Evolutionary conservation across 805 yeast genomes (phyloP).

Genomic region (Cyberlindnera petersonii): DNA sequence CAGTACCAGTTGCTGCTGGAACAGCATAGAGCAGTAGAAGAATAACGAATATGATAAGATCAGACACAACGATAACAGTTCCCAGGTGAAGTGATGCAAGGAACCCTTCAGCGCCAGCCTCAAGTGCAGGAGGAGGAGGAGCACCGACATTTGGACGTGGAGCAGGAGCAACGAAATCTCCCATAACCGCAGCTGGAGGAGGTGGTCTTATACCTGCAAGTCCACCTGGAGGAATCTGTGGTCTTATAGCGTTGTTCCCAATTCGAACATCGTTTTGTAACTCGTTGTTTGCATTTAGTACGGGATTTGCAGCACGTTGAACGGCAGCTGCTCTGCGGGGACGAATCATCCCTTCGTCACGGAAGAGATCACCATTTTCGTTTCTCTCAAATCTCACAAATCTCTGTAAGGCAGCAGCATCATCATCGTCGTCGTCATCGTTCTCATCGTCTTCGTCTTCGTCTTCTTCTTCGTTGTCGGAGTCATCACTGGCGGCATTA

Average conservation of each 20-base stretch:
- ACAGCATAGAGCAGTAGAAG: slow-evolving; percentile 41
- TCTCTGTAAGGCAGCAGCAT: slow-evolving; percentile 16
- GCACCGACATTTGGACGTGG: background rate
- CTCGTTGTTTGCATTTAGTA: no score
- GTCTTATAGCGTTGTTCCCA: no score
- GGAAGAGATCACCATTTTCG: slow-evolving; percentile 9
- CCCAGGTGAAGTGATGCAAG: slow-evolving; percentile 15
- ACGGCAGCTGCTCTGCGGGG: background rate
- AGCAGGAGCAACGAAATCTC: slow-evolving; percentile 1
- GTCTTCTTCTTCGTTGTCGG: slow-evolving; percentile 11
- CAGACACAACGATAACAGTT: slow-evolving; percentile 25
- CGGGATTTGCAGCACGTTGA: no score
- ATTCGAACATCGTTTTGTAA: no score
- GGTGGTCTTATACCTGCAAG: background rate
- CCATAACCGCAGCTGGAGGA: background rate
- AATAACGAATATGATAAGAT: slow-evolving; percentile 32
- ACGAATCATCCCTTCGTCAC: background rate
- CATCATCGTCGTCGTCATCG: slow-evolving; percentile 16
- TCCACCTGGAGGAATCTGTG: background rate
- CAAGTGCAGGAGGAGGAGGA: slow-evolving; percentile 1
- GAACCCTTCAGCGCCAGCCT: slow-evolving; percentile 17
- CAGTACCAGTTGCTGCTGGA: slow-evolving; percentile 45
- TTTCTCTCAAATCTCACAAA: slow-evolving; percentile 17
- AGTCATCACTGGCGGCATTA: slow-evolving; percentile 13
- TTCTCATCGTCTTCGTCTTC: slow-evolving; percentile 10